These are phyloP conservation scores for Dendrobium huoshanense DNA, from an alignment of 106 monocot species.

Conservation along the genomic window DNA sequence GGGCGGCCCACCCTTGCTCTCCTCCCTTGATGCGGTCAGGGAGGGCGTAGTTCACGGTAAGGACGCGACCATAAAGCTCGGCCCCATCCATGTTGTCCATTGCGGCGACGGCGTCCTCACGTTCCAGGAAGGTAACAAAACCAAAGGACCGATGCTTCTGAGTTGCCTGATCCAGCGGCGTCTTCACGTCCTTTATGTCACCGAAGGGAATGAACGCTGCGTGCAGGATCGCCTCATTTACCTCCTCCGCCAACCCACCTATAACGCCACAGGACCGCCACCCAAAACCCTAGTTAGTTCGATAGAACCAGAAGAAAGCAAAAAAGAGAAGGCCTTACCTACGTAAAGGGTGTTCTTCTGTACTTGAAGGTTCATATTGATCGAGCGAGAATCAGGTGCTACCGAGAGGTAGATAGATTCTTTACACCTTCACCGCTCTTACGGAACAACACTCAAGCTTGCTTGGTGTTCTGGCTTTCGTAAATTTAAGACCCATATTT, in stretches of 20 bases:
- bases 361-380: constrained; percentile 7
- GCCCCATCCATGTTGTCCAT: constrained; percentile 99
- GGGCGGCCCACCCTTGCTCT: constrained; percentile 91
- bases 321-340: constrained; percentile 15
- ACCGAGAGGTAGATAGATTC: no score
- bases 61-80: constrained; percentile 82
- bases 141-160: constrained; percentile 99
- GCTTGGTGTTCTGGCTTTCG: no score
- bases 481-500: no score
- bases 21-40: constrained; percentile 97
- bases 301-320: neutral
- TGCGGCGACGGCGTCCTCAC: constrained; percentile 89
- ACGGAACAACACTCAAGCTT: no score
- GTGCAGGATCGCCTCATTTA: constrained; percentile 86
- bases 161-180: constrained; percentile 95
- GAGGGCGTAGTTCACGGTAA: constrained; percentile 86
- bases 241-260: constrained; percentile 94
- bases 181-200: constrained; percentile 99
- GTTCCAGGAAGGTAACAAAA: constrained; percentile 94
- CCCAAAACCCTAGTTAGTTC: neutral
- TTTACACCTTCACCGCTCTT: no score
- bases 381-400: neutral
- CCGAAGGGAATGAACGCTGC: constrained; percentile 95
- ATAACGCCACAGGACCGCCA: neutral
- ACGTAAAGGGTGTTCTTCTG: constrained; percentile 99